phyloP scores from a whole-genome alignment of 495 filamentous ascomycete genomes.

The Apiosordaria backusii region DNA sequence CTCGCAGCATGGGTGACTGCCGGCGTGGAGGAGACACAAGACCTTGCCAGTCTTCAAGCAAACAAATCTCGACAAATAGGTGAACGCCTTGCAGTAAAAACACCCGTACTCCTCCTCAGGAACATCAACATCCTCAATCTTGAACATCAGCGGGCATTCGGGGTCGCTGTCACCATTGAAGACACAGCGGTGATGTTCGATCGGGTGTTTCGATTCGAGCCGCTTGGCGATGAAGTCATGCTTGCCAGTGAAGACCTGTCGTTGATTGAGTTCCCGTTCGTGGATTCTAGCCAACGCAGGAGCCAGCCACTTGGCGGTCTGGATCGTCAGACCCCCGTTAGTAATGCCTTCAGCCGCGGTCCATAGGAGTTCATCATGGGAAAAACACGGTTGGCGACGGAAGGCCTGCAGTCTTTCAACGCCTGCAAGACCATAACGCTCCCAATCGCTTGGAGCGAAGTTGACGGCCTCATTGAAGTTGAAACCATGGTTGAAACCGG shows the following conservation, averaged over 20 bases:
- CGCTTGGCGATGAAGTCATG: constrained; percentile 57
- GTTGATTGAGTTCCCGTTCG: constrained; percentile 65
- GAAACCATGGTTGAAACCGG: constrained; percentile 93
- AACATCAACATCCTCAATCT: constrained; percentile 66
- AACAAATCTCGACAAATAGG: constrained; percentile 84
- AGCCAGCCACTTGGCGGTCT: constrained; percentile 90
- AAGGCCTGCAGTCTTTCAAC: constrained; percentile 85
- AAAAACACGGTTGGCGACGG: constrained; percentile 90
- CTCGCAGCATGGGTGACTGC: constrained; percentile 74
- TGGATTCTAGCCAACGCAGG: constrained; percentile 78
- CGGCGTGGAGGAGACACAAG: constrained; percentile 75
- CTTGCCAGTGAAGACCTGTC: constrained; percentile 62
- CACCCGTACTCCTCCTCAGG: constrained; percentile 90
- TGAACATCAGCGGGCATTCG: constrained; percentile 42
- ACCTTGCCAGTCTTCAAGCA: constrained; percentile 75
- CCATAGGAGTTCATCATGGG: constrained; percentile 92
- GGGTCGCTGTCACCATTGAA: constrained; percentile 40
- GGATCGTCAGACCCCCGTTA: constrained; percentile 73
- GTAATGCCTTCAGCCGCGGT: constrained; percentile 68
- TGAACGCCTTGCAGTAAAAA: constrained; percentile 85
- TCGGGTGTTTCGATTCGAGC: constrained; percentile 43
- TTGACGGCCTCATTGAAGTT: constrained; percentile 99
- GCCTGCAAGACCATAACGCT: constrained; percentile 82
- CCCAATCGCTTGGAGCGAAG: constrained; percentile 96
- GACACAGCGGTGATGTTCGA: constrained; percentile 36